These are phyloP conservation scores for Fistulinella cinereoalba DNA, from an alignment of 1,284 basidiomycete genomes.

Conservation along the genomic window DNA sequence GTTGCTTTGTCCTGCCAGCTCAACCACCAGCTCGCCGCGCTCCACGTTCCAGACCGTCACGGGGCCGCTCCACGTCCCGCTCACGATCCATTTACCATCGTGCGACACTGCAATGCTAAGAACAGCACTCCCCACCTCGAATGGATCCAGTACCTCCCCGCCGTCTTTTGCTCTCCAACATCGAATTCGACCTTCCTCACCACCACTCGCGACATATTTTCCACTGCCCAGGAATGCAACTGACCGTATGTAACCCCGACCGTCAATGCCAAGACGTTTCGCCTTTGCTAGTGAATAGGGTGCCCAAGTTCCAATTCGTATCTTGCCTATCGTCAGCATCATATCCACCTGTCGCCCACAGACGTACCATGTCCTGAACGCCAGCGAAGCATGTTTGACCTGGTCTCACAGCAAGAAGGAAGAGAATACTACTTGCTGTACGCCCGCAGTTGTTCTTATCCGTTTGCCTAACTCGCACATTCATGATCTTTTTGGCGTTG, in stretches of 20 bases:
- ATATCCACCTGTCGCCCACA: too few species aligned
- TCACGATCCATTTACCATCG: too few species aligned
- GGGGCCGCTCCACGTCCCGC: constrained; percentile 2
- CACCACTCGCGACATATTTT: neutral
- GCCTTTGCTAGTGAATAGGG: too few species aligned
- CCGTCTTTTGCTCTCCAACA: constrained; percentile 2
- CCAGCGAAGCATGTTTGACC: too few species aligned
- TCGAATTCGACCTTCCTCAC: neutral
- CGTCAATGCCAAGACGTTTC: neutral
- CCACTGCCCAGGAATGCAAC: neutral
- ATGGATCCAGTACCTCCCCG: constrained; percentile 1
- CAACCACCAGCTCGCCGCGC: neutral
- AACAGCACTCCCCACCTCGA: neutral
- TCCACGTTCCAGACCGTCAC: constrained; percentile 9
- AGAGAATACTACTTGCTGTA: too few species aligned
- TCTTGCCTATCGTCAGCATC: too few species aligned
- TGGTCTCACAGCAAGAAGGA: too few species aligned
- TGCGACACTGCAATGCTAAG: constrained; percentile 5
- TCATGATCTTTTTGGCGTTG: too few species aligned
- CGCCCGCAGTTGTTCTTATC: too few species aligned
- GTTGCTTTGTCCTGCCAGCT: neutral
- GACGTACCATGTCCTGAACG: too few species aligned
- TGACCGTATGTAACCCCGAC: neutral
- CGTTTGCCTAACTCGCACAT: too few species aligned
- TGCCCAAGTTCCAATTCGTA: too few species aligned